These are phyloP conservation scores for Ogataea allantospora DNA, from an alignment of 805 yeast genomes.

Conservation along the genomic window DNA sequence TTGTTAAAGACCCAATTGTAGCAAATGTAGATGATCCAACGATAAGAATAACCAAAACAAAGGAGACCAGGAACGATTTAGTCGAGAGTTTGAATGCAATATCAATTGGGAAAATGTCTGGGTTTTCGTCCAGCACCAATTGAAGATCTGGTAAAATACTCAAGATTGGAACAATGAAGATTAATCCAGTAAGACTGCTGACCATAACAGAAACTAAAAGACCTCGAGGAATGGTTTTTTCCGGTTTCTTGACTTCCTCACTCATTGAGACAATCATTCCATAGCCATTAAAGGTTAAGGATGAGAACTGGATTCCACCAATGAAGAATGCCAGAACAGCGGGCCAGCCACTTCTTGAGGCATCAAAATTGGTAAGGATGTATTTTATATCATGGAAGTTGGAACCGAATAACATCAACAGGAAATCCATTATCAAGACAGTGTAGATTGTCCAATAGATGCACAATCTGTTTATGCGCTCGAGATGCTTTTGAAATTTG, in stretches of 20 bases:
- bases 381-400: slow-evolving; percentile 57
- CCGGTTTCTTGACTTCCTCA: slow-evolving; percentile 78
- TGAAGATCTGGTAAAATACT: slow-evolving; percentile 68
- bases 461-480: slow-evolving; percentile 61
- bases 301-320: slow-evolving; percentile 79
- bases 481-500: slow-evolving; percentile 57
- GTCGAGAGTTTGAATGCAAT: slow-evolving; percentile 71
- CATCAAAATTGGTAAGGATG: slow-evolving; percentile 67
- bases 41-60: slow-evolving; percentile 62
- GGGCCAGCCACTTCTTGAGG: slow-evolving; percentile 75
- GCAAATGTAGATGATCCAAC: slow-evolving; percentile 72
- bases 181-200: slow-evolving; percentile 65
- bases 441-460: slow-evolving; percentile 77
- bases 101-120: slow-evolving; percentile 76
- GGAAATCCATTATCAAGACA: slow-evolving; percentile 61
- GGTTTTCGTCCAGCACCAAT: slow-evolving; percentile 53
- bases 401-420: slow-evolving; percentile 56
- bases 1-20: slow-evolving; percentile 75
- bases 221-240: slow-evolving; percentile 71
- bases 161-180: slow-evolving; percentile 69
- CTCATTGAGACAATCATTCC: slow-evolving; percentile 80
- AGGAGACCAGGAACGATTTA: slow-evolving; percentile 63
- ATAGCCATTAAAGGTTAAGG: slow-evolving; percentile 78
- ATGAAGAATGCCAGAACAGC: slow-evolving; percentile 66
- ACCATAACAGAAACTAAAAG: slow-evolving; percentile 62